Conservation (phyloP, 148 eudicot species). For the Selenicereus undatus region DNA sequence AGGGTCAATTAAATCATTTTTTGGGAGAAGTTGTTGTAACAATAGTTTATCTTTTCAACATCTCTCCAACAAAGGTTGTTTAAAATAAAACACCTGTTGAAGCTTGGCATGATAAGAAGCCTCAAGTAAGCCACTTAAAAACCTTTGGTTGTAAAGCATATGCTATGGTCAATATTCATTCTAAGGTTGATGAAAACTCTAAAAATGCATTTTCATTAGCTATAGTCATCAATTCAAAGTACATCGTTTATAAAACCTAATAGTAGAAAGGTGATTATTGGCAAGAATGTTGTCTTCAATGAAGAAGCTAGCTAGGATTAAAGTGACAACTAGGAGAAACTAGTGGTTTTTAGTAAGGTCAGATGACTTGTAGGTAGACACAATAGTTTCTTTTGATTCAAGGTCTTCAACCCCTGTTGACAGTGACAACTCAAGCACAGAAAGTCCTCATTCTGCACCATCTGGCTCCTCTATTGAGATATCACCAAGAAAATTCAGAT, state of each 20-base stretch:
- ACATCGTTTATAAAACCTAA: neutral
- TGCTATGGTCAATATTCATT: neutral
- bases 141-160: neutral
- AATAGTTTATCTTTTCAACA: neutral
- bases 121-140: neutral
- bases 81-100: neutral
- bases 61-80: constrained; percentile 2
- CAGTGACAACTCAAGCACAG: neutral
- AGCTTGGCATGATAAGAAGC: neutral
- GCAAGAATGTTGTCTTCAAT: constrained; percentile 7
- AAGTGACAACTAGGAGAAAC: neutral
- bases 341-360: neutral
- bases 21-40: neutral
- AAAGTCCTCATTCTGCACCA: too few species aligned
- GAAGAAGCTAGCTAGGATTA: neutral
- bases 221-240: too few species aligned
- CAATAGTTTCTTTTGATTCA: neutral
- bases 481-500: too few species aligned
- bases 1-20: neutral
- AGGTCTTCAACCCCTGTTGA: neutral
- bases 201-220: neutral
- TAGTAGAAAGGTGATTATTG: neutral
- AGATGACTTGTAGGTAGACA: too few species aligned
- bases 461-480: too few species aligned
- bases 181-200: too few species aligned